Percentiles rank a stretch among this genome's conserved stretches.
phyloP scores from a whole-genome alignment of 768 basidiomycete species.

The Lentinula edodes region DNA sequence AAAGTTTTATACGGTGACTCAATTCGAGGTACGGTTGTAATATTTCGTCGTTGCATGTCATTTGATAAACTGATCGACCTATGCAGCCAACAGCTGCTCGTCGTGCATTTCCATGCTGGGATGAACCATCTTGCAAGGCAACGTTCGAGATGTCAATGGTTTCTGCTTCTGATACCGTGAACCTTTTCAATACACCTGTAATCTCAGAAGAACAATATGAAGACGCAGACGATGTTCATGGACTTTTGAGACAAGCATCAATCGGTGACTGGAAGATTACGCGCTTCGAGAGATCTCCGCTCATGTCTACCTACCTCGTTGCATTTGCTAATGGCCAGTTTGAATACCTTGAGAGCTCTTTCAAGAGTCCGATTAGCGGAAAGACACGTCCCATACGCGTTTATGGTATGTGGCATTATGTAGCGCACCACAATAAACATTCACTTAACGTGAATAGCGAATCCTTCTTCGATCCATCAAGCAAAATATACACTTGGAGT shows the following conservation, averaged over 20 bases:
- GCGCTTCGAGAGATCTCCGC: constrained; percentile 56
- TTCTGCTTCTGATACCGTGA: constrained; percentile 48
- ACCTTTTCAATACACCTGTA: constrained; percentile 65
- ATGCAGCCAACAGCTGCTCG: constrained; percentile 78
- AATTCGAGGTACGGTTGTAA: constrained; percentile 61
- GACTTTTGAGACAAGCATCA: constrained; percentile 20
- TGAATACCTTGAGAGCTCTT: constrained; percentile 47
- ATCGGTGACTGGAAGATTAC: constrained; percentile 52
- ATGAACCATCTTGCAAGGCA: constrained; percentile 70
- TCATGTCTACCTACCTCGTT: constrained; percentile 67
- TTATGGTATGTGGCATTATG: constrained; percentile 55
- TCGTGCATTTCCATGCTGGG: constrained; percentile 71
- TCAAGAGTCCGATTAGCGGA: constrained; percentile 54
- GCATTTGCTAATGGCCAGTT: constrained; percentile 65
- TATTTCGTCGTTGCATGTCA: neutral
- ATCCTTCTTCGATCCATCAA: constrained; percentile 76
- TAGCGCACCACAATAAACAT: neutral
- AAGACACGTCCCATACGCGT: constrained; percentile 58
- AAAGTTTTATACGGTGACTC: constrained; percentile 74
- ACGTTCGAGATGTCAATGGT: constrained; percentile 56
- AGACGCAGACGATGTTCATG: neutral
- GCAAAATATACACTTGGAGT: constrained; percentile 86
- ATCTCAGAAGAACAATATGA: constrained; percentile 31
- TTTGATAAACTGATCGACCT: neutral
- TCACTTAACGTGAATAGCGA: constrained; percentile 41